Conservation (phyloP, 768 basidiomycete species). For the Kwoniella heveanensis region DNA sequence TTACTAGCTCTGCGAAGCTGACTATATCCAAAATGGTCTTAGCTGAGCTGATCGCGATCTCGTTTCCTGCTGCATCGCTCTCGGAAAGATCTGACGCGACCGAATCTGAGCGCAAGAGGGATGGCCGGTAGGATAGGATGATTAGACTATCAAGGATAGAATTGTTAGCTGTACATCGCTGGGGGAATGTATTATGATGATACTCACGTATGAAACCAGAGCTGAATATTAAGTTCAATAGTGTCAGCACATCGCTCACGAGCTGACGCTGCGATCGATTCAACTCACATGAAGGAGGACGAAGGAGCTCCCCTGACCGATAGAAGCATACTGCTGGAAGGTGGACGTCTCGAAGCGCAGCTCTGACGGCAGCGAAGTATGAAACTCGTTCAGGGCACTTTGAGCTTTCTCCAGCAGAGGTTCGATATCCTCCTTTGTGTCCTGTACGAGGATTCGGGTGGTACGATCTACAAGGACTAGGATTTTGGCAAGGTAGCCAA, state of each 20-base stretch:
- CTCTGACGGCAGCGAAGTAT: slow-evolving; percentile 15
- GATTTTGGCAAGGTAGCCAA: slow-evolving; percentile 20
- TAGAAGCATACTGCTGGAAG: slow-evolving; percentile 24
- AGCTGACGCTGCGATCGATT: background rate
- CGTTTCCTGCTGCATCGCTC: slow-evolving; percentile 14
- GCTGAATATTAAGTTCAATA: background rate
- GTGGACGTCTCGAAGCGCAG: slow-evolving; percentile 30
- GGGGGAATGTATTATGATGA: background rate
- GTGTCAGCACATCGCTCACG: background rate
- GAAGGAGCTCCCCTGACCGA: slow-evolving; percentile 22
- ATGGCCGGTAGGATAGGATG: slow-evolving; percentile 14
- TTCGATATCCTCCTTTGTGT: background rate
- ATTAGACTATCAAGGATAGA: slow-evolving; percentile 8
- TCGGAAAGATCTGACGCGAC: slow-evolving; percentile 2
- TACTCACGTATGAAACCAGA: slow-evolving; percentile 35
- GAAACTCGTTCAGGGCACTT: slow-evolving; percentile 25
- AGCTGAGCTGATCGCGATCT: slow-evolving; percentile 28
- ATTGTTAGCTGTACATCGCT: background rate
- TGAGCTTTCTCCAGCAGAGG: slow-evolving; percentile 8
- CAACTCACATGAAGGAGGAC: slow-evolving; percentile 30
- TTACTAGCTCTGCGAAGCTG: slow-evolving; percentile 28
- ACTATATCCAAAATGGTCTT: slow-evolving; percentile 33
- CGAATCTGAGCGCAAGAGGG: slow-evolving; percentile 4
- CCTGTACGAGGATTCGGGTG: slow-evolving; percentile 7
- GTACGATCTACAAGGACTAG: slow-evolving; percentile 17